Evolutionary conservation across 202 grass and related monocot species (phyloP).

Genomic region (Carex sylvatica): DNA sequence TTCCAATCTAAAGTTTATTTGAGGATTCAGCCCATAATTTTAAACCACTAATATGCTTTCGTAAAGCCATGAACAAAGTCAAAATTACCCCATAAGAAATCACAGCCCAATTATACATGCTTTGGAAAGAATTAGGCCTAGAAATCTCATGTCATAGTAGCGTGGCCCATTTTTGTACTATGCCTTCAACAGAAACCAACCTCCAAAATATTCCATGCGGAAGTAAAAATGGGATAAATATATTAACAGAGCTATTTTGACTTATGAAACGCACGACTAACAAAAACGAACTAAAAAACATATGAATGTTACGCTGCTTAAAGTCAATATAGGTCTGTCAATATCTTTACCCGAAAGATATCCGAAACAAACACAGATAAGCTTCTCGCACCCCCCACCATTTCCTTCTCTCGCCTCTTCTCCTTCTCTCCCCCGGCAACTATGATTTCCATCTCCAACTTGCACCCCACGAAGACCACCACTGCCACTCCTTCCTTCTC

Average conservation of each 20-base stretch:
- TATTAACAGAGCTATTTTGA: no score
- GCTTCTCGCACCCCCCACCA: not conserved
- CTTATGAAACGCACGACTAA: no score
- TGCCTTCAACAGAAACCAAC: not conserved
- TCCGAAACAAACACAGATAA: conserved; percentile 30
- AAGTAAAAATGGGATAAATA: no score
- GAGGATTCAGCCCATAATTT: not conserved
- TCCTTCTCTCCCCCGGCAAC: conserved; percentile 31
- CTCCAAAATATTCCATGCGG: not conserved
- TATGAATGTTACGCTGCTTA: no score
- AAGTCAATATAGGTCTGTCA: no score
- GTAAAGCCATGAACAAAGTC: not conserved
- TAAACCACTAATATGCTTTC: not conserved
- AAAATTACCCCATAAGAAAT: not conserved
- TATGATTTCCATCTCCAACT: conserved; percentile 13
- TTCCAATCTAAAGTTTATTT: not conserved
- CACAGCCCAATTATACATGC: not conserved
- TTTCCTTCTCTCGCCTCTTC: conserved; percentile 39
- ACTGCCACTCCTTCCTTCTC: not conserved
- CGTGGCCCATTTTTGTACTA: not conserved
- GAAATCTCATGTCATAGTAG: not conserved
- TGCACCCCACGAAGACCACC: conserved; percentile 9
- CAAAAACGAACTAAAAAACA: no score
- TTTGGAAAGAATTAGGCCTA: not conserved
- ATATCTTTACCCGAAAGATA: not conserved